Evolutionary conservation across 108 stramenopile genomes (phyloP), one percentile per base, ranked within the genome.

Genomic region (Skeletonema marinoi): DNA sequence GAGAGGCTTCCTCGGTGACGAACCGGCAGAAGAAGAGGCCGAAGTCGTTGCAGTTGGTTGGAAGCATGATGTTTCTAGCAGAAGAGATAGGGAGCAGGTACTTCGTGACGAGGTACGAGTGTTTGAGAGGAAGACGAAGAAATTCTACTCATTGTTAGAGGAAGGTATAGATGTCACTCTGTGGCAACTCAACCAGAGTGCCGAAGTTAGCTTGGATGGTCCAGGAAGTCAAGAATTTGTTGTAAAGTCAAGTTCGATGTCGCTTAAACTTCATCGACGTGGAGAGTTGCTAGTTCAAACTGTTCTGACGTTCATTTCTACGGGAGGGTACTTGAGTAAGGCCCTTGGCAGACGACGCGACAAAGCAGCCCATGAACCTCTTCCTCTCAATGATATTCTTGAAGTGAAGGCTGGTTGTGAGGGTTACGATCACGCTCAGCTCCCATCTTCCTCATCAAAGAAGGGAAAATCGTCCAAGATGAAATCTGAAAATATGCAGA

Each of bases 281-380:
- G 93, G 93, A 12, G 95, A 96, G 31, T 68, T 89, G 59, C 85
- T 88, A 46, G 89, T 93, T 3, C 96, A 96, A 65, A 79, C 90
- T 12, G 89, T 91, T 12, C 63, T 94, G 56, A 92, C 90, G 11
- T 93, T 94, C 68, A 92, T 77, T 60, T 80, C 90, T 25, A 84
- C 88, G 17, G 95, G 95, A 58, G 95, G 95, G 8, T 96, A 96
- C 77, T 79, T 96, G 65, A 92, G 91, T 74, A 96, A 96, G 75
- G 95, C 95, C 3, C 46, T 86, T 9, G 92, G 92, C 13, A 89
- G 92, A 65, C 85, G 29, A 67, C 51, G 78, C 51, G 91, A 91
- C 71, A 92, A 94, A 71, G 81, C 89, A 13, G 90, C 90, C 17
- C 83, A 92, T 25, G 93, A 93, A 56, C 95, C 95, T 25, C 82